These are phyloP conservation scores for Sequoia sempervirens DNA, from an alignment of 75 land plant genomes.

Conservation along the genomic window DNA sequence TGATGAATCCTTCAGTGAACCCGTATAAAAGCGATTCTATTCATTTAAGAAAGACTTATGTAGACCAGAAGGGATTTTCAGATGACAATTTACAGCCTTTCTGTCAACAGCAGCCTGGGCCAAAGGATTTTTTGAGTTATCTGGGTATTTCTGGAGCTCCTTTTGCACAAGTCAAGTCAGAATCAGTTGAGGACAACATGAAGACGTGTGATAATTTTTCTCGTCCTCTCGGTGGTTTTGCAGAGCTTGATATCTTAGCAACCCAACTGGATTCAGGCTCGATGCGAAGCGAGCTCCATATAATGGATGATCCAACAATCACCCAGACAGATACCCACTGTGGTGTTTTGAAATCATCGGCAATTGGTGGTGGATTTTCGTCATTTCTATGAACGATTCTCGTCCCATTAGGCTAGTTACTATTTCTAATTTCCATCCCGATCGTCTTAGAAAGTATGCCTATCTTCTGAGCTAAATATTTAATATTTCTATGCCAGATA, in stretches of 20 bases:
- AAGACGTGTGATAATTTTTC: constrained; percentile 1
- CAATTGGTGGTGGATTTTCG: not conserved
- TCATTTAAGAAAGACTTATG: not conserved
- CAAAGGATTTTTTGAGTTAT: not conserved
- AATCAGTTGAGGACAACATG: not conserved
- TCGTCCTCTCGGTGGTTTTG: constrained; percentile 12
- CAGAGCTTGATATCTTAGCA: constrained; percentile 23
- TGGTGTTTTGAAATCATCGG: not conserved
- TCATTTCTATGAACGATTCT: not conserved
- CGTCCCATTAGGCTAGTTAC: too few relatives aligned
- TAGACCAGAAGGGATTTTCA: too few relatives aligned
- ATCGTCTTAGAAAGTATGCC: too few relatives aligned
- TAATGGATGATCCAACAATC: not conserved
- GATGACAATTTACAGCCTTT: not conserved
- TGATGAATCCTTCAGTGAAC: not conserved
- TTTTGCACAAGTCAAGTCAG: constrained; percentile 9
- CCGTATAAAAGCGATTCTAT: not conserved
- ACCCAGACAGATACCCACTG: not conserved
- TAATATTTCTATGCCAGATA: too few relatives aligned
- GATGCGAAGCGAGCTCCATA: not conserved
- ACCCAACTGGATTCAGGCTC: not conserved
- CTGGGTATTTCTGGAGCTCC: not conserved
- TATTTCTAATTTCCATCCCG: too few relatives aligned
- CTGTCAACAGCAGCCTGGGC: not conserved
- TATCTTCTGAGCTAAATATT: too few relatives aligned